phyloP scores from a whole-genome alignment of 1,139 yeast genomes.

The Yamadazyma mexicana region DNA sequence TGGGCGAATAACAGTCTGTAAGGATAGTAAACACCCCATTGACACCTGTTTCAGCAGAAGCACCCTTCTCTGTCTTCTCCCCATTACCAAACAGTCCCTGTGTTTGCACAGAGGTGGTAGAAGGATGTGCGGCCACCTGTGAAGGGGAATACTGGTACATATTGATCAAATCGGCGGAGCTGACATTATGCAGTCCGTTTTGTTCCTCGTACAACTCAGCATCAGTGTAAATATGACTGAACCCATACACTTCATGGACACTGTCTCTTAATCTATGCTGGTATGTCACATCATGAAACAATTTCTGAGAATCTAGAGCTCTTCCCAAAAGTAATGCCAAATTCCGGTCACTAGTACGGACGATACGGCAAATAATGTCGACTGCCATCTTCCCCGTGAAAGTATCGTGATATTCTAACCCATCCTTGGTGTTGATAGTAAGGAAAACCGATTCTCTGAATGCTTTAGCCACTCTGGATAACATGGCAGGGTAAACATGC shows the following conservation, averaged over 20 bases:
- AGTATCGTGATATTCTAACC: slow-evolving; percentile 91
- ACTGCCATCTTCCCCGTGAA: slow-evolving; percentile 96
- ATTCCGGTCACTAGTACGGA: slow-evolving; percentile 88
- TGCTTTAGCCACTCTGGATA: slow-evolving; percentile 80
- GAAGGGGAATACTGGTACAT: slow-evolving; percentile 7
- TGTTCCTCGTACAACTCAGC: slow-evolving; percentile 37
- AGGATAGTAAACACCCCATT: slow-evolving; percentile 91
- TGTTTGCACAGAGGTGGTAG: slow-evolving; percentile 14
- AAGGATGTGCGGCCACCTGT: slow-evolving; percentile 9
- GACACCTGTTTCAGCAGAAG: slow-evolving; percentile 37
- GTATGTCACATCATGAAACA: slow-evolving; percentile 94
- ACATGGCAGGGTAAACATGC: slow-evolving; percentile 80
- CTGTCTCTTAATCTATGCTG: slow-evolving; percentile 92
- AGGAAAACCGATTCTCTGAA: slow-evolving; percentile 71
- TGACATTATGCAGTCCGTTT: slow-evolving; percentile 3
- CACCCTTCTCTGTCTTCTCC: neutral
- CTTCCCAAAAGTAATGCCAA: slow-evolving; percentile 87
- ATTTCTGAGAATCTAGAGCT: slow-evolving; percentile 90
- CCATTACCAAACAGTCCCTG: slow-evolving; percentile 1
- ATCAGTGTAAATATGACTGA: slow-evolving; percentile 57
- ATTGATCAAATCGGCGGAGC: slow-evolving; percentile 13
- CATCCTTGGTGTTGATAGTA: slow-evolving; percentile 86
- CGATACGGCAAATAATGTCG: slow-evolving; percentile 79
- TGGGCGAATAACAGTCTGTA: slow-evolving; percentile 95
- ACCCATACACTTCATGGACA: slow-evolving; percentile 82